phyloP scores from a whole-genome alignment of 2,329 filamentous ascomycete genomes.

The Cercospora janseana region DNA sequence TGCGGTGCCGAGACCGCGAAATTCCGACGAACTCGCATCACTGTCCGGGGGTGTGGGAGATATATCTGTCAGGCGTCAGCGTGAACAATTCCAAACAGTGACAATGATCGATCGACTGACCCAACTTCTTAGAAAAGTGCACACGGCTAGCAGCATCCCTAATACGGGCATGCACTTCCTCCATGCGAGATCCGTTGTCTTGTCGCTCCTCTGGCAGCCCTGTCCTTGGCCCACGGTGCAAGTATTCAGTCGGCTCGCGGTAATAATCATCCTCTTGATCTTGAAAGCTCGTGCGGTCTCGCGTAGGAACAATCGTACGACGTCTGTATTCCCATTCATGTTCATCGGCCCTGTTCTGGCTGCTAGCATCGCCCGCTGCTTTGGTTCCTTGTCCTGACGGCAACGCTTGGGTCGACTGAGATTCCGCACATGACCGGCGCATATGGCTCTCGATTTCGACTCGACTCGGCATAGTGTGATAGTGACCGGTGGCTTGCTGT shows the following conservation, averaged over 20 bases:
- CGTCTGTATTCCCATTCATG: conserved; percentile 4
- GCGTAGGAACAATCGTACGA: background rate
- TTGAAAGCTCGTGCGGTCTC: background rate
- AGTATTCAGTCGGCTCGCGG: conserved; percentile 15
- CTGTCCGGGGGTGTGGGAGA: conserved; percentile 36
- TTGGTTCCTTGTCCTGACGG: too few relatives aligned
- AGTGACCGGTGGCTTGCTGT: too few relatives aligned
- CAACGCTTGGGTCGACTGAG: too few relatives aligned
- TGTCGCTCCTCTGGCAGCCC: background rate
- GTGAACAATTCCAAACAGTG: background rate
- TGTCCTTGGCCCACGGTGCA: conserved; percentile 11
- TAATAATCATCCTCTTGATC: conserved; percentile 8
- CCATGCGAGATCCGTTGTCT: background rate
- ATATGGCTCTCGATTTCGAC: too few relatives aligned
- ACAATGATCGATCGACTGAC: background rate
- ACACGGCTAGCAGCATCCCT: conserved; percentile 31
- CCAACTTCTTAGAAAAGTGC: conserved; percentile 33
- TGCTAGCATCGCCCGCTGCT: too few relatives aligned
- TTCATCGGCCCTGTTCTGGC: background rate
- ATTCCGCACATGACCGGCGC: too few relatives aligned
- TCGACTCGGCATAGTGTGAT: too few relatives aligned
- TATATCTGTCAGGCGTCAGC: conserved; percentile 27
- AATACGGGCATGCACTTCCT: conserved; percentile 9
- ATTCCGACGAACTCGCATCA: conserved; percentile 33
- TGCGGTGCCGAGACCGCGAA: conserved; percentile 12